Percentiles rank a stretch among this genome's conserved stretches.
phyloP scores from a whole-genome alignment of 1,139 yeast genomes.

The Suhomyces kunorum region DNA sequence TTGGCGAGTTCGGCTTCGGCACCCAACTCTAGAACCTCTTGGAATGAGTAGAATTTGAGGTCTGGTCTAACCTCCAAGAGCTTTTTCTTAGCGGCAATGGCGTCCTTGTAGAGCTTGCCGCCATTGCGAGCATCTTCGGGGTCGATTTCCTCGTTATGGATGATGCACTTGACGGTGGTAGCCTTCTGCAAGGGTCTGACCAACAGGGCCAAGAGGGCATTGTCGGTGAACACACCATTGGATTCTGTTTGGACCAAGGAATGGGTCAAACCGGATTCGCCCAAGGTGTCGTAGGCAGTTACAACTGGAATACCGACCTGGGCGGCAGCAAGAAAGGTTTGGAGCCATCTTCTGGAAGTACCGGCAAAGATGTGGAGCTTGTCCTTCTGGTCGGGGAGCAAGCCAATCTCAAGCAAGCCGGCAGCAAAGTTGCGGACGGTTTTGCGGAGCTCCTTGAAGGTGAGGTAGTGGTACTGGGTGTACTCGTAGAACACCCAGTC shows the following conservation, averaged over 20 bases:
- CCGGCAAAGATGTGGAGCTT: constrained; percentile 82
- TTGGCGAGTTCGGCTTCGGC: constrained; percentile 28
- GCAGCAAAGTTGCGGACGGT: constrained; percentile 61
- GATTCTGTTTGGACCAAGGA: constrained; percentile 82
- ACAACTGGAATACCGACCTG: constrained; percentile 83
- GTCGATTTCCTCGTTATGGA: constrained; percentile 67
- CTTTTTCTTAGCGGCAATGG: constrained; percentile 57
- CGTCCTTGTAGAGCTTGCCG: constrained; percentile 58
- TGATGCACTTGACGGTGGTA: constrained; percentile 60
- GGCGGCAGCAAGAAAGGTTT: constrained; percentile 74
- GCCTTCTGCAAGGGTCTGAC: constrained; percentile 73
- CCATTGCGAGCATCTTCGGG: constrained; percentile 62
- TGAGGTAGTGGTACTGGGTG: constrained; percentile 66
- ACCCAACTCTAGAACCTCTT: constrained; percentile 71
- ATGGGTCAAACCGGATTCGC: constrained; percentile 87
- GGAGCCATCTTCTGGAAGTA: constrained; percentile 89
- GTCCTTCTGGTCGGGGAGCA: constrained; percentile 60
- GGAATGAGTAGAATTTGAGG: constrained; percentile 61
- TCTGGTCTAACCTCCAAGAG: constrained; percentile 74
- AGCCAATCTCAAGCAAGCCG: constrained; percentile 76
- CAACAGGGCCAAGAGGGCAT: constrained; percentile 63
- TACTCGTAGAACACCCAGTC: constrained; percentile 86
- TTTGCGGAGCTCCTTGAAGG: constrained; percentile 57
- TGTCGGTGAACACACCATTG: constrained; percentile 80
- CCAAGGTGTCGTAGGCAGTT: constrained; percentile 96